Conservation (phyloP, 2,329 filamentous ascomycete species). For the Diaporthe longicolla region DNA sequence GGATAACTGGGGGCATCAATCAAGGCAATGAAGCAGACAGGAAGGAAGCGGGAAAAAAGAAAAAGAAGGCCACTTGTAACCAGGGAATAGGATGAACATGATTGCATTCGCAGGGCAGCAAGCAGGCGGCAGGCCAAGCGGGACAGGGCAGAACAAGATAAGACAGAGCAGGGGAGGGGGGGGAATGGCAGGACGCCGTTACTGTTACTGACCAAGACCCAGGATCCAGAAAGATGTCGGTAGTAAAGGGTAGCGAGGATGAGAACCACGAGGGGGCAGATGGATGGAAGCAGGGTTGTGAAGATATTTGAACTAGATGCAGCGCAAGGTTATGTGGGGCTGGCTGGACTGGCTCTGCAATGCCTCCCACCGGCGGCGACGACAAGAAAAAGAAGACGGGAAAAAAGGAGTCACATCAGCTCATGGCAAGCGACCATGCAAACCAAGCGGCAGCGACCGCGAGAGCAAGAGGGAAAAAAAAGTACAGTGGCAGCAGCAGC, state of each 20-base stretch:
- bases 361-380: slow-evolving; percentile 30
- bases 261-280: slow-evolving; percentile 39
- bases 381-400: slow-evolving; percentile 34
- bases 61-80: slow-evolving; percentile 11
- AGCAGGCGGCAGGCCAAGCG: not conserved
- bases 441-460: not conserved
- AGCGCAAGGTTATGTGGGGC: slow-evolving; percentile 38
- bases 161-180: slow-evolving; percentile 23
- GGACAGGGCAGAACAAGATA: not conserved
- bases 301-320: slow-evolving; percentile 44
- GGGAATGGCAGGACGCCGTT: slow-evolving; percentile 34
- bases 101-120: slow-evolving; percentile 25
- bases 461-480: not conserved
- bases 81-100: slow-evolving; percentile 35
- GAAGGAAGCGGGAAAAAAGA: not conserved
- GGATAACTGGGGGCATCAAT: slow-evolving; percentile 11
- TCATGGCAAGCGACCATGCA: slow-evolving; percentile 38
- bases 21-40: not conserved
- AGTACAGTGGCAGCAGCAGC: too few species aligned
- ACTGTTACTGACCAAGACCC: slow-evolving; percentile 41
- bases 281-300: slow-evolving; percentile 43
- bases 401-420: slow-evolving; percentile 40
- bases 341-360: slow-evolving; percentile 33
- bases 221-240: slow-evolving; percentile 37
- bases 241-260: slow-evolving; percentile 41